These are phyloP conservation scores for Petunia secreta DNA, from an alignment of 257 asterid species.

Conservation along the genomic window DNA sequence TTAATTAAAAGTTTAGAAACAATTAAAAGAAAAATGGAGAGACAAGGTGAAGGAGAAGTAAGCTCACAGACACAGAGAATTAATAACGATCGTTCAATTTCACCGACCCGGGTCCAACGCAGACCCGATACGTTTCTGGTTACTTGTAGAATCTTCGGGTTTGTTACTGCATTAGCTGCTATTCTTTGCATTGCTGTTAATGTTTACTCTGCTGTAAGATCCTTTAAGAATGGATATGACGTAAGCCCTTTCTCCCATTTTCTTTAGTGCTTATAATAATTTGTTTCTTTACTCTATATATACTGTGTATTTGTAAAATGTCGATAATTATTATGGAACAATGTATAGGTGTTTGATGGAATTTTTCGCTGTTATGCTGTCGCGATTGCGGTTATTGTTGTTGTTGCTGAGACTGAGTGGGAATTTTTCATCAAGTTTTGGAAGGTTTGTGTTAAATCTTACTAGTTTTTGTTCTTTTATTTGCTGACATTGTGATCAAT, in stretches of 20 bases:
- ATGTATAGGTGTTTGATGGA: conserved; percentile 77
- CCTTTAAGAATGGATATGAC: conserved; percentile 77
- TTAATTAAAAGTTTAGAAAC: neutral
- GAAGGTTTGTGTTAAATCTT: conserved; percentile 52
- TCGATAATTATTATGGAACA: neutral
- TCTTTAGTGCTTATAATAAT: neutral
- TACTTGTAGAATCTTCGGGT: conserved; percentile 68
- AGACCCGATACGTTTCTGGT: conserved; percentile 62
- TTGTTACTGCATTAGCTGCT: conserved; percentile 71
- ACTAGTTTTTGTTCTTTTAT: neutral
- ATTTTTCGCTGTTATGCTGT: conserved; percentile 96
- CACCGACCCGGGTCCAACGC: conserved; percentile 38
- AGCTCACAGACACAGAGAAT: conserved; percentile 15
- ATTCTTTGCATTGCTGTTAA: conserved; percentile 84
- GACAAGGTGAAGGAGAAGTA: conserved; percentile 30
- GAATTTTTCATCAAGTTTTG: conserved; percentile 64
- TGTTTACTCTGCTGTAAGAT: conserved; percentile 78
- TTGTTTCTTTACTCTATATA: neutral
- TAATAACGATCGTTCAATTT: conserved; percentile 25
- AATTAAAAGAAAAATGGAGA: conserved; percentile 30
- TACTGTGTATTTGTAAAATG: neutral
- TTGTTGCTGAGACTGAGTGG: conserved; percentile 96
- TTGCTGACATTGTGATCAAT: neutral
- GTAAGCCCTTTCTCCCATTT: conserved; percentile 40
- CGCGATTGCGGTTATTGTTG: conserved; percentile 65